A percentile compares a stretch with the other conserved stretches of the same genome.
Evolutionary conservation across 805 yeast species (phyloP).

Genomic region (Candida cerambycidarum): DNA sequence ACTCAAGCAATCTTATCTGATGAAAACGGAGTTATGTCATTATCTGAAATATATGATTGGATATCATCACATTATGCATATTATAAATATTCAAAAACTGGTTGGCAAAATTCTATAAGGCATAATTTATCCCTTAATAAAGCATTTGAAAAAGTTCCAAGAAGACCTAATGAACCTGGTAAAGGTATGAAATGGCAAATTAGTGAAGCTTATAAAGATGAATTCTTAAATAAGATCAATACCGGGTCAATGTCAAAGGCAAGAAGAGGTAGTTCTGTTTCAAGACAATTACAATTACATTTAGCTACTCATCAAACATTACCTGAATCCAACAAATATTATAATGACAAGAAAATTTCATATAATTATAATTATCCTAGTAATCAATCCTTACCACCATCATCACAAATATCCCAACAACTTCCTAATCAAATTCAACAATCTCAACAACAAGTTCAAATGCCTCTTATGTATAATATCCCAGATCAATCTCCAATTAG

Average conservation of each 20-base stretch:
- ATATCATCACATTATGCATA: conserved; percentile 85
- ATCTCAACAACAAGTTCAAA: conserved; percentile 4
- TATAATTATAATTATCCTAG: conserved; percentile 6
- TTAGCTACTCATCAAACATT: conserved; percentile 56
- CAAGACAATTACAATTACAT: conserved; percentile 76
- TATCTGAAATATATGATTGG: conserved; percentile 92
- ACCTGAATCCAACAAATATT: conserved; percentile 45
- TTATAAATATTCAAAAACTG: conserved; percentile 87
- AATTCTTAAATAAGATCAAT: conserved; percentile 76
- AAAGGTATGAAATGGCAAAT: conserved; percentile 99
- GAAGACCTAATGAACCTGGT: conserved; percentile 95
- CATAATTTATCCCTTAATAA: conserved; percentile 91
- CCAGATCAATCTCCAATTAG: conserved; percentile 28
- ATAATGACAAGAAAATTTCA: conserved; percentile 19
- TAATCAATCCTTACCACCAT: conserved; percentile 3
- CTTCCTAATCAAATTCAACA: conserved; percentile 1
- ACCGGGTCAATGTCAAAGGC: conserved; percentile 73
- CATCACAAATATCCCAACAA: not conserved
- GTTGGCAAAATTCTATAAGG: conserved; percentile 98
- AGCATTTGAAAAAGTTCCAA: conserved; percentile 96
- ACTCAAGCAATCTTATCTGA: conserved; percentile 94
- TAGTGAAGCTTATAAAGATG: conserved; percentile 77
- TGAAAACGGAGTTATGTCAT: conserved; percentile 80
- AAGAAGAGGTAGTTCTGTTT: conserved; percentile 77
- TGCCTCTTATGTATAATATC: conserved; percentile 26